phyloP scores from a whole-genome alignment of 177 flowering plant species.

The Vitis hybrid region DNA sequence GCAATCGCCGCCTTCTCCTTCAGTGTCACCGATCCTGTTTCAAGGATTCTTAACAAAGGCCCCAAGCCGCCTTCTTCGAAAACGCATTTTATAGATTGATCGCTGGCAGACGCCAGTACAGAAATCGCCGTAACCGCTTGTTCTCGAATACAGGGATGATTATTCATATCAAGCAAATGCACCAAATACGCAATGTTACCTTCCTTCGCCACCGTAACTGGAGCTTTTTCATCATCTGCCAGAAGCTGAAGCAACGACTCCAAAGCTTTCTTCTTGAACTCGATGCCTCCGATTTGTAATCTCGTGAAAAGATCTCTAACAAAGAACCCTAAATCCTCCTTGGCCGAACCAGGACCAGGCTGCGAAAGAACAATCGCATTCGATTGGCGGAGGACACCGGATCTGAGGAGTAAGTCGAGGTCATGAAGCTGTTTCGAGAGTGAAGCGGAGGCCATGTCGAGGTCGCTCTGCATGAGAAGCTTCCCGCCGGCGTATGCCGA shows the following conservation, averaged over 20 bases:
- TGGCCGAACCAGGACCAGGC: constrained; percentile 48
- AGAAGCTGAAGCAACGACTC: constrained; percentile 61
- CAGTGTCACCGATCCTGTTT: constrained; percentile 42
- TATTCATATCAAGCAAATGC: constrained; percentile 49
- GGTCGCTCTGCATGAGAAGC: constrained; percentile 79
- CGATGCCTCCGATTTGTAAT: constrained; percentile 72
- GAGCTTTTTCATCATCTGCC: constrained; percentile 45
- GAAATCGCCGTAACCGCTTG: constrained; percentile 54
- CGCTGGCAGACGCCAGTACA: constrained; percentile 45
- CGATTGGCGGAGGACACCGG: constrained; percentile 68
- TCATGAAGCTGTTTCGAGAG: constrained; percentile 55
- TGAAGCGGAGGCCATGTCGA: constrained; percentile 63
- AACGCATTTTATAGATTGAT: constrained; percentile 41
- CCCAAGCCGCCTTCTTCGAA: constrained; percentile 85
- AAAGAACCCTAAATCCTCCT: constrained; percentile 57
- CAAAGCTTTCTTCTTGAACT: constrained; percentile 69
- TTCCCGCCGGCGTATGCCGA: constrained; percentile 53
- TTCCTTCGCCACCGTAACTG: constrained; percentile 52
- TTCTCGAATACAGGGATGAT: constrained; percentile 43
- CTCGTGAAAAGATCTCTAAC: constrained; percentile 68
- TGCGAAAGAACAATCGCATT: constrained; percentile 74
- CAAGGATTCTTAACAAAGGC: constrained; percentile 64
- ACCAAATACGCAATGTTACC: constrained; percentile 60
- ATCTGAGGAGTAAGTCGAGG: constrained; percentile 65
- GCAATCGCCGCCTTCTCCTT: constrained; percentile 71